Conservation (phyloP, 345 rosid species). For the Mercurialis annua region DNA sequence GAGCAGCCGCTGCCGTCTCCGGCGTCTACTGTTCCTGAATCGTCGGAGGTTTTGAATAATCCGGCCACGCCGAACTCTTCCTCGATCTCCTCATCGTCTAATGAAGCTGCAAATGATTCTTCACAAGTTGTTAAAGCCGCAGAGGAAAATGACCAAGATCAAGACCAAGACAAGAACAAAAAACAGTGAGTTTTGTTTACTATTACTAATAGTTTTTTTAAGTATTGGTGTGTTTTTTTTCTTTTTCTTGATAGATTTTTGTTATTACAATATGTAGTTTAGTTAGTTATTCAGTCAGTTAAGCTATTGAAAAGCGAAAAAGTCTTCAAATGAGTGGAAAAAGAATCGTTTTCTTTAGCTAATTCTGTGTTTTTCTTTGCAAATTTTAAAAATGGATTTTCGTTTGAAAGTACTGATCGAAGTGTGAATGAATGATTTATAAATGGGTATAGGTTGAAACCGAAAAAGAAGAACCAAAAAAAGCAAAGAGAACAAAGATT, state of each 20-base stretch:
- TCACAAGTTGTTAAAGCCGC: constrained; percentile 15
- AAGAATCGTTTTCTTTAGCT: background rate
- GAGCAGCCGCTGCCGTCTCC: constrained; percentile 40
- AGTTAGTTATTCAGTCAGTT: background rate
- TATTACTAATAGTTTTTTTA: background rate
- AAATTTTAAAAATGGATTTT: background rate
- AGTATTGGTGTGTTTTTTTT: constrained; percentile 10
- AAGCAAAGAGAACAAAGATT: constrained; percentile 75
- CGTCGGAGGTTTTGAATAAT: constrained; percentile 70
- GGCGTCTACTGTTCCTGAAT: constrained; percentile 42
- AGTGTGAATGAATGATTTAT: constrained; percentile 12
- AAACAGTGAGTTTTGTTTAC: constrained; percentile 55
- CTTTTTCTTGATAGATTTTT: background rate
- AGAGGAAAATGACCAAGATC: constrained; percentile 37
- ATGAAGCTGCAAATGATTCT: constrained; percentile 48
- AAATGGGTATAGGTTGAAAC: constrained; percentile 68
- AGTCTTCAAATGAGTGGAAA: background rate
- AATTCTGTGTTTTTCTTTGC: background rate
- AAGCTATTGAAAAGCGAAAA: background rate
- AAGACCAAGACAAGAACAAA: constrained; percentile 60
- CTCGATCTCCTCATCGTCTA: constrained; percentile 74
- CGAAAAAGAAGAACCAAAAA: constrained; percentile 82
- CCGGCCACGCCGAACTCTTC: constrained; percentile 88
- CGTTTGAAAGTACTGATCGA: background rate
- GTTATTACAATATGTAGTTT: background rate